Percentiles rank a stretch among this genome's conserved stretches.
Conservation (phyloP, 495 filamentous ascomycete genomes). For the Penicillium egyptiacum region DNA sequence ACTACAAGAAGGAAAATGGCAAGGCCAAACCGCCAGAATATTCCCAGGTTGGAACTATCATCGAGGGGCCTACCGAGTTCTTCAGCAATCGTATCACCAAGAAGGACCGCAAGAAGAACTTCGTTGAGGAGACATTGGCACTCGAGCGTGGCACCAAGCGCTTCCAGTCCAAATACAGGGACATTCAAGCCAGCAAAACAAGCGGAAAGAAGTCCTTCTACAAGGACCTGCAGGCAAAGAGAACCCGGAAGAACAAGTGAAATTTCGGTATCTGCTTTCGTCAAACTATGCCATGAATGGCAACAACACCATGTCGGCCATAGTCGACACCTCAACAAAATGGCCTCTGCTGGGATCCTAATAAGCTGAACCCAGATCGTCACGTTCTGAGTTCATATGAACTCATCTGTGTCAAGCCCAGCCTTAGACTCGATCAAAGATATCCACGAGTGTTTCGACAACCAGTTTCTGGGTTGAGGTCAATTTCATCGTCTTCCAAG, state of each 20-base stretch:
- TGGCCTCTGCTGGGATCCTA: not conserved
- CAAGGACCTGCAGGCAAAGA: slow-evolving; percentile 61
- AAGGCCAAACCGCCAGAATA: slow-evolving; percentile 70
- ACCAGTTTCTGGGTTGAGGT: slow-evolving; percentile 42
- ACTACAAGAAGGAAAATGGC: slow-evolving; percentile 82
- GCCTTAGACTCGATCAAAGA: slow-evolving; percentile 19
- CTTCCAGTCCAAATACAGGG: slow-evolving; percentile 70
- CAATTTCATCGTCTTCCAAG: slow-evolving; percentile 10
- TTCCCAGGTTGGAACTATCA: slow-evolving; percentile 83
- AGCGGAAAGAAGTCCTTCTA: slow-evolving; percentile 75
- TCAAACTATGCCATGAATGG: not conserved
- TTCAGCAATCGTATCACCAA: slow-evolving; percentile 74
- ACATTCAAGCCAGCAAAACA: slow-evolving; percentile 64
- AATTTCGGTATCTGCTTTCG: not conserved
- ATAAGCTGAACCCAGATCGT: not conserved
- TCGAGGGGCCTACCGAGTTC: slow-evolving; percentile 88
- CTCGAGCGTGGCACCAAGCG: slow-evolving; percentile 57
- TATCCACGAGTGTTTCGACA: slow-evolving; percentile 34
- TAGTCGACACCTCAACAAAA: not conserved
- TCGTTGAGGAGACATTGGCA: slow-evolving; percentile 84
- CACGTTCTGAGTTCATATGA: not conserved
- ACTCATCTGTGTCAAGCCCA: not conserved
- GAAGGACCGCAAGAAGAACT: slow-evolving; percentile 83
- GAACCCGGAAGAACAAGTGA: slow-evolving; percentile 44
- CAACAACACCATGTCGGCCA: not conserved